phyloP scores from a whole-genome alignment of 495 filamentous ascomycete genomes.

The Neurospora tetraspora region DNA sequence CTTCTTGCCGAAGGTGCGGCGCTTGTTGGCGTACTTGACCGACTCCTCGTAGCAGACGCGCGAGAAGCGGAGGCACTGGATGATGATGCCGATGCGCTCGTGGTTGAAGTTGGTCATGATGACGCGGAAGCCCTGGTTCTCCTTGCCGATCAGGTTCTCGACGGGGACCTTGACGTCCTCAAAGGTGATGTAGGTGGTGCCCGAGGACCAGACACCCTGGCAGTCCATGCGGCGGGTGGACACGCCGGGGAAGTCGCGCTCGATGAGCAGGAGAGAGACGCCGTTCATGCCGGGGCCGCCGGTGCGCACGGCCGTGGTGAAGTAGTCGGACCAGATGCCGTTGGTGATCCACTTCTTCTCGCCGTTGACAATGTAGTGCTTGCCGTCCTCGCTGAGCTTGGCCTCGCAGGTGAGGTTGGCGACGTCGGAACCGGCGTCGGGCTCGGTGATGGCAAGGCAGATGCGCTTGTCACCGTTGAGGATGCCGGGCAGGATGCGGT shows the following conservation, averaged over 20 bases:
- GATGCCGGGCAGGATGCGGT: conserved; percentile 67
- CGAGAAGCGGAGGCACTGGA: conserved; percentile 90
- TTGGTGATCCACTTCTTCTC: conserved; percentile 99
- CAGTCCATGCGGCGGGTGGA: conserved; percentile 94
- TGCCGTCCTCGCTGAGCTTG: conserved; percentile 84
- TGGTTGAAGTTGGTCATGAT: conserved; percentile 99
- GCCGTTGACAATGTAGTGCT: conserved; percentile 98
- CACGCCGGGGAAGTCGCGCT: conserved; percentile 67
- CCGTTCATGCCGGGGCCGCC: conserved; percentile 82
- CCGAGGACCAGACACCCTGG: conserved; percentile 90
- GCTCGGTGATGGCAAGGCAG: conserved; percentile 53
- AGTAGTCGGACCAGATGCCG: conserved; percentile 93
- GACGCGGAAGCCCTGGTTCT: conserved; percentile 97
- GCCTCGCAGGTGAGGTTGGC: conserved; percentile 93
- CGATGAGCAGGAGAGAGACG: conserved; percentile 77
- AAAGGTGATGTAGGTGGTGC: conserved; percentile 94
- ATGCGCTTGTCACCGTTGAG: conserved; percentile 90
- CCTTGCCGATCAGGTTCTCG: conserved; percentile 93
- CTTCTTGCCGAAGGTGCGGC: conserved; percentile 87
- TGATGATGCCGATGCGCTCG: conserved; percentile 96
- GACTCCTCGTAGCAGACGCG: conserved; percentile 96
- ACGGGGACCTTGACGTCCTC: conserved; percentile 98
- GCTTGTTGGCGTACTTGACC: conserved; percentile 94
- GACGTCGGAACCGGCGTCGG: conserved; percentile 61
- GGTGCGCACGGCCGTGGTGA: conserved; percentile 92